Evolutionary conservation across 345 rosid species (phyloP).

Genomic region (Sonneratia caseolaris): DNA sequence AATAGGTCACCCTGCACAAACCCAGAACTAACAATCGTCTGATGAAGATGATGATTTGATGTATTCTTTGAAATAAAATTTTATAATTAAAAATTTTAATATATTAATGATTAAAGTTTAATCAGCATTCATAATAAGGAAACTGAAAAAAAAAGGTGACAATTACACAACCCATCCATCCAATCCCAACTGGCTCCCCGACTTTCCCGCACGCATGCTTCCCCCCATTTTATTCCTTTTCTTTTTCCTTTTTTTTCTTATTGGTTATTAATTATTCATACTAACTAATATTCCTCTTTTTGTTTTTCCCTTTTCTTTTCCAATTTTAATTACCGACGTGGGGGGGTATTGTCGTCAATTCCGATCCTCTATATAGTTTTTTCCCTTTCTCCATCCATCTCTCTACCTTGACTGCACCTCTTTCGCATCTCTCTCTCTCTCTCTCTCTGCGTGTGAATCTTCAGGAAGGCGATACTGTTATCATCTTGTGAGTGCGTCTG

Average conservation of each 20-base stretch:
- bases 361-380: not conserved
- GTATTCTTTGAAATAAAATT: no score
- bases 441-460: no score
- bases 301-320: not conserved
- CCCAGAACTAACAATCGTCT: not conserved
- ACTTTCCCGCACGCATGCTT: constrained; percentile 9
- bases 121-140: not conserved
- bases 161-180: not conserved
- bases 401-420: not conserved
- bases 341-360: constrained; percentile 12
- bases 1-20: not conserved
- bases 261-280: not conserved
- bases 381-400: not conserved
- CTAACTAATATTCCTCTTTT: no score
- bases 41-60: not conserved
- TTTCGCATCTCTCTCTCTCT: not conserved
- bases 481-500: not conserved
- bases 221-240: not conserved
- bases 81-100: no score
- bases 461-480: not conserved
- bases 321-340: not conserved
- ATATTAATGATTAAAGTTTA: no score
- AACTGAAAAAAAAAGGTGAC: not conserved
- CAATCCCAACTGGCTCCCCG: not conserved
- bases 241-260: not conserved